These are phyloP conservation scores for Prototheca wickerhamii DNA, from an alignment of 163 green algal species.

Conservation along the genomic window DNA sequence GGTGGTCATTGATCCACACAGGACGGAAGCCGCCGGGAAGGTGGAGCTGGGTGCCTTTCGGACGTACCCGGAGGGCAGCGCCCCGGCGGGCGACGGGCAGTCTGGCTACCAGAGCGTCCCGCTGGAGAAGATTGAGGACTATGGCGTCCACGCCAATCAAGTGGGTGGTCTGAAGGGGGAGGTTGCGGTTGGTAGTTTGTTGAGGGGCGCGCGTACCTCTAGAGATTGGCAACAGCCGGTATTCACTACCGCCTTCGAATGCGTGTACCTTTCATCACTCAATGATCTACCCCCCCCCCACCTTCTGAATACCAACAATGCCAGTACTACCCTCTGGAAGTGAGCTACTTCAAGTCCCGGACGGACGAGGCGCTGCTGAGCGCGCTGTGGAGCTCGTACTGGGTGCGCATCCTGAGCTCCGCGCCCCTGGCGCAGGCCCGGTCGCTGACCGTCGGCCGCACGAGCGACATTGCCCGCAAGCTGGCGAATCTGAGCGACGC, in stretches of 20 bases:
- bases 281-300: too few relatives aligned
- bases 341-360: constrained; percentile 89
- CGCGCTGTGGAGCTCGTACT: constrained; percentile 85
- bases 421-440: constrained; percentile 61
- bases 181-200: neutral
- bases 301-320: neutral
- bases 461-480: constrained; percentile 54
- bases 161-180: constrained; percentile 6
- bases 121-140: constrained; percentile 97
- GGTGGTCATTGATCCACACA: constrained; percentile 92
- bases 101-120: constrained; percentile 96
- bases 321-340: constrained; percentile 80
- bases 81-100: constrained; percentile 62
- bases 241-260: constrained; percentile 13
- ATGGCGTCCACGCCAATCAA: constrained; percentile 86
- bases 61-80: constrained; percentile 64
- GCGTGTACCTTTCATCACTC: neutral
- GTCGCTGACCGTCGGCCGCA: too few relatives aligned
- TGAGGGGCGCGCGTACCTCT: too few relatives aligned
- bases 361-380: constrained; percentile 72
- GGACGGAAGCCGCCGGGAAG: constrained; percentile 89
- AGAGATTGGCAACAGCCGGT: too few relatives aligned
- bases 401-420: constrained; percentile 78
- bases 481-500: constrained; percentile 56
- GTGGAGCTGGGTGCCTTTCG: constrained; percentile 97